Conservation (phyloP, 768 basidiomycete species). For the Russula ochroleuca region DNA sequence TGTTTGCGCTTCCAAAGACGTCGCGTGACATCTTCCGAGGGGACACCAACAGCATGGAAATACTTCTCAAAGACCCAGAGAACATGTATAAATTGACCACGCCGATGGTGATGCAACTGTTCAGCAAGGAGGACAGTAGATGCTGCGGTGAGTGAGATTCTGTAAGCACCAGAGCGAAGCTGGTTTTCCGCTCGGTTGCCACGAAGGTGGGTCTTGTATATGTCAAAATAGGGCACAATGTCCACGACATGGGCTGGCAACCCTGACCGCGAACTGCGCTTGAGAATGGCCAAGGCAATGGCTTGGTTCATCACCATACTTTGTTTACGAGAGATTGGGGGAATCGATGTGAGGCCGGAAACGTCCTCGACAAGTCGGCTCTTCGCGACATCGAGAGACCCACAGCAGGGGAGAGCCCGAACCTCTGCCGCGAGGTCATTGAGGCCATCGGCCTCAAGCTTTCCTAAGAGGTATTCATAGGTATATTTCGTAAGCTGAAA, state of each 20-base stretch:
- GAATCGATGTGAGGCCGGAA: background rate
- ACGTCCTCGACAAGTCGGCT: background rate
- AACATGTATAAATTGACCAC: conserved; percentile 14
- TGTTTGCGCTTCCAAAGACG: conserved; percentile 10
- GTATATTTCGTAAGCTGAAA: conserved; percentile 38
- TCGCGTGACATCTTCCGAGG: conserved; percentile 28
- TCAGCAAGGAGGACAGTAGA: conserved; percentile 30
- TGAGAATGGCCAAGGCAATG: conserved; percentile 11
- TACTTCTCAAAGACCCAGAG: conserved; percentile 44
- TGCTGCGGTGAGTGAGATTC: background rate
- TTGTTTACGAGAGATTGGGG: background rate
- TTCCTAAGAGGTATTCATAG: conserved; percentile 36
- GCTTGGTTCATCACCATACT: background rate
- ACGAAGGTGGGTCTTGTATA: conserved; percentile 17
- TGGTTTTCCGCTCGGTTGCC: background rate
- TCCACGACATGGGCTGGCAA: background rate
- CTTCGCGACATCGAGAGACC: conserved; percentile 9
- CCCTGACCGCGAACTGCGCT: background rate
- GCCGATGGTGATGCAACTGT: conserved; percentile 28
- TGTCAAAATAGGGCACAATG: conserved; percentile 25
- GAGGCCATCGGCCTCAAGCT: conserved; percentile 26
- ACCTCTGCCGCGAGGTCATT: conserved; percentile 2
- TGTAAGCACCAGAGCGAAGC: conserved; percentile 20
- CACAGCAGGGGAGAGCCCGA: background rate
- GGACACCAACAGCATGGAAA: conserved; percentile 53